Percentiles rank a stretch among this genome's conserved stretches.
These are phyloP conservation scores for Aspergillus tamarii DNA, from an alignment of 2,329 filamentous ascomycete genomes.

Conservation along the genomic window DNA sequence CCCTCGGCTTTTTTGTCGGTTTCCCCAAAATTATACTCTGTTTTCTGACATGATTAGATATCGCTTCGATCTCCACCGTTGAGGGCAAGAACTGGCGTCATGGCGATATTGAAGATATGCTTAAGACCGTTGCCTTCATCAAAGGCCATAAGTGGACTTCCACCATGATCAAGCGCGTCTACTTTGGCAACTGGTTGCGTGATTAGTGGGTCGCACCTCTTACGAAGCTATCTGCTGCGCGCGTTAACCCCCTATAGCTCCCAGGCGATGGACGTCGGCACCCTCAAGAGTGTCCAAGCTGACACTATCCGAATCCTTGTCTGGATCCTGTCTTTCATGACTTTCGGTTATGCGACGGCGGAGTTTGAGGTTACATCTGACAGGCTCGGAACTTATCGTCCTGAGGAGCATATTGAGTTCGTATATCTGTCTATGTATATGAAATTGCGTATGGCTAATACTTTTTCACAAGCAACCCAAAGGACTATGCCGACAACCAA, in stretches of 20 bases:
- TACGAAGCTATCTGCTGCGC: neutral
- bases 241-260: slow-evolving; percentile 48
- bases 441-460: neutral
- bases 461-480: slow-evolving; percentile 67
- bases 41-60: slow-evolving; percentile 37
- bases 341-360: slow-evolving; percentile 81
- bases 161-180: slow-evolving; percentile 75
- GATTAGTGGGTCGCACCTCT: slow-evolving; percentile 61
- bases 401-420: slow-evolving; percentile 63
- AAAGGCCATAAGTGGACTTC: slow-evolving; percentile 84
- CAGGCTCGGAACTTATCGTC: slow-evolving; percentile 76
- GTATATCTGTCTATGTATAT: slow-evolving; percentile 11
- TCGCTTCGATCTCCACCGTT: slow-evolving; percentile 53
- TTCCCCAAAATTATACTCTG: neutral
- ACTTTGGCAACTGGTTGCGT: slow-evolving; percentile 85
- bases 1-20: neutral
- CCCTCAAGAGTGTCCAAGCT: slow-evolving; percentile 75
- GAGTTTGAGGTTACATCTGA: slow-evolving; percentile 85
- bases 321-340: slow-evolving; percentile 80
- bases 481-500: slow-evolving; percentile 80
- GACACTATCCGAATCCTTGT: slow-evolving; percentile 78
- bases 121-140: slow-evolving; percentile 75
- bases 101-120: slow-evolving; percentile 77
- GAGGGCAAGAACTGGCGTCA: slow-evolving; percentile 58
- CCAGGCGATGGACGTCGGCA: slow-evolving; percentile 79